phyloP scores from a whole-genome alignment of 495 filamentous ascomycete species.

The Margaritispora aquatica region DNA sequence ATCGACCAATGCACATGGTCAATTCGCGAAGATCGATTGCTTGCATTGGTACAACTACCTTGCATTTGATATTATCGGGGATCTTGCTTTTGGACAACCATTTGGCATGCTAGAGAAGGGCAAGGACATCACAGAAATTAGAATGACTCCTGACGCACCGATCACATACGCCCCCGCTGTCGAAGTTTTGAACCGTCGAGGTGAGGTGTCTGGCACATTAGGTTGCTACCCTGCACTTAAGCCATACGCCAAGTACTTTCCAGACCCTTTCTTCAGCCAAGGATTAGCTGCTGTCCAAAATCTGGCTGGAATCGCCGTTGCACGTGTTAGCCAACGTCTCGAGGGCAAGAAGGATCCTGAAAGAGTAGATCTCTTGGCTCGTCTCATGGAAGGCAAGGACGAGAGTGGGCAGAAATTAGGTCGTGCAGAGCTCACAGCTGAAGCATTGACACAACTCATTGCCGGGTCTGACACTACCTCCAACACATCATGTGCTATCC shows the following conservation, averaged over 20 bases:
- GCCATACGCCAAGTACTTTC: conserved; percentile 58
- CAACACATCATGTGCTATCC: conserved; percentile 81
- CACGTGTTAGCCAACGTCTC: conserved; percentile 68
- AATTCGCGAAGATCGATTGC: conserved; percentile 62
- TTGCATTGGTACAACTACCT: conserved; percentile 94
- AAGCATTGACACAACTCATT: conserved; percentile 86
- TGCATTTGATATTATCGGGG: conserved; percentile 89
- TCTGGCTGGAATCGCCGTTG: conserved; percentile 71
- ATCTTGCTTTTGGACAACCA: conserved; percentile 53
- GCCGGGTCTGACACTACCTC: conserved; percentile 86
- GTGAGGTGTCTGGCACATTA: conserved; percentile 60
- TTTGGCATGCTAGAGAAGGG: conserved; percentile 58
- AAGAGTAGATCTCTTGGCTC: conserved; percentile 74
- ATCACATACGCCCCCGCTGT: conserved; percentile 59
- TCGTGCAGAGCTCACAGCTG: conserved; percentile 75
- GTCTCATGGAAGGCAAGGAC: conserved; percentile 83
- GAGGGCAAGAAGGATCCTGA: conserved; percentile 52
- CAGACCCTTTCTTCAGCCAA: conserved; percentile 61
- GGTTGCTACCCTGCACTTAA: conserved; percentile 56
- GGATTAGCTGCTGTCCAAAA: conserved; percentile 59
- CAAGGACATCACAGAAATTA: conserved; percentile 50
- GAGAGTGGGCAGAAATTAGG: conserved; percentile 67
- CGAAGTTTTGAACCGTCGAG: conserved; percentile 63
- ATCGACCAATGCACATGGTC: conserved; percentile 35
- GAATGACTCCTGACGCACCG: conserved; percentile 40